Evolutionary conservation across 2,329 filamentous ascomycete genomes (phyloP), one percentile per base, ranked within the genome.

Genomic region (Botrytis paeoniae): DNA sequence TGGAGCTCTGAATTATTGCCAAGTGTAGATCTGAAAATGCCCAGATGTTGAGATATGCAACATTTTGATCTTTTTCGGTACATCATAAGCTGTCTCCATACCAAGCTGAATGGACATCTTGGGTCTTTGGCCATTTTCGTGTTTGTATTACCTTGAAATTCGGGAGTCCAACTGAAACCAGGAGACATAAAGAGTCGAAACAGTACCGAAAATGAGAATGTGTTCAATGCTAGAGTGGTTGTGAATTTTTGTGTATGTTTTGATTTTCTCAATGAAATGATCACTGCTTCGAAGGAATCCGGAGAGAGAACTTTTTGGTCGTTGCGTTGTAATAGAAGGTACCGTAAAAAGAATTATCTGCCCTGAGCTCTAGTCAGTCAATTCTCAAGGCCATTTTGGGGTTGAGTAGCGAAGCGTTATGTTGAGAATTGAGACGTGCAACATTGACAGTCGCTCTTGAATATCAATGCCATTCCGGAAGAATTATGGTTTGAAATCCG

Each of bases 361-460:
- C 35, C 32, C 22, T 8, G 35, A 62, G 14, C n/a, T 45, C 39
- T 29, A 41, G 35, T n/a, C 35, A 43, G 6, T 20, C 18, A 39
- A 63, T 25, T 20, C 25, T 43, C 25, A 12, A 14, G 16, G 39
- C 37, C 61, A 29, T 63, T 20, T 29, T 16, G 25, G 25, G 39
- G 16, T 63, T 43, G 61, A 39, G n/a, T 37, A 57, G 25, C n/a
- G 29, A 64, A 32, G 18, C 18, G n/a, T 22, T 32, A 12, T 22
- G 61, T 64, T 64, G 61, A 45, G 61, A 32, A 32, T 45, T 14
- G 4, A 64, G 61, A 64, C n/a, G 39, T 64, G 61, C 61, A 64
- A 64, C n/a, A 64, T 76, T 74, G 75, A 68, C n/a, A n/a, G 29
- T 9, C 61, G 35, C 62, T 29, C 14, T n/a, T 41, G 60, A 63